These are phyloP conservation scores for Rhodotorula glutinis DNA, from an alignment of 1,284 basidiomycete species.

Conservation along the genomic window DNA sequence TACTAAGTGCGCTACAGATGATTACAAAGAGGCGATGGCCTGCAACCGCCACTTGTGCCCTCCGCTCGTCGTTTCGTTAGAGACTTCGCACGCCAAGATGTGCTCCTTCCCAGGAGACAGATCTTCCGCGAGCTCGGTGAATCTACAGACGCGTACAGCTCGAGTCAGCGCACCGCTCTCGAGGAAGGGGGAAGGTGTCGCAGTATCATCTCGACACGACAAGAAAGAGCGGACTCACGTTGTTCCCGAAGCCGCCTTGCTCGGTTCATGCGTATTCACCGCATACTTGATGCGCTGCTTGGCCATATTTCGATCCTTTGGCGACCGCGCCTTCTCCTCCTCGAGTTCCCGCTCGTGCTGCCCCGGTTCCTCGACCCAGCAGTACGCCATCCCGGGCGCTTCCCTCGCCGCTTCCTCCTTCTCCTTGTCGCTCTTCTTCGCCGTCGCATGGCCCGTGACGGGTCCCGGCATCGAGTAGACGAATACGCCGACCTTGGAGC, in stretches of 20 bases:
- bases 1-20: too few species aligned
- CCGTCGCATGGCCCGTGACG: not conserved
- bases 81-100: slow-evolving; percentile 25
- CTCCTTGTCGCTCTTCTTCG: not conserved
- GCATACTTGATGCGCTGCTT: not conserved
- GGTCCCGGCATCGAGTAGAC: slow-evolving; percentile 20
- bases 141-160: not conserved
- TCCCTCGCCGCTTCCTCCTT: not conserved
- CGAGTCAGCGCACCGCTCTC: not conserved
- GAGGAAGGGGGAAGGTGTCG: not conserved
- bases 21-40: slow-evolving; percentile 18
- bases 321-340: not conserved
- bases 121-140: slow-evolving; percentile 10
- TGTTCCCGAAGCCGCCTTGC: slow-evolving; percentile 7
- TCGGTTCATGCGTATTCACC: slow-evolving; percentile 12
- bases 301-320: too few species aligned
- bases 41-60: slow-evolving; percentile 26
- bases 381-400: slow-evolving; percentile 22
- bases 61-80: slow-evolving; percentile 9
- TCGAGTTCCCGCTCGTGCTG: not conserved
- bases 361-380: slow-evolving; percentile 27
- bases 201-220: too few species aligned
- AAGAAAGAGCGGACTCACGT: slow-evolving; percentile 9
- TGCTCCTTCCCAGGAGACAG: too few species aligned
- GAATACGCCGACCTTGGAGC: slow-evolving; percentile 29